Evolutionary conservation across 2,329 filamentous ascomycete genomes (phyloP).

Genomic region (Fusarium sp.): DNA sequence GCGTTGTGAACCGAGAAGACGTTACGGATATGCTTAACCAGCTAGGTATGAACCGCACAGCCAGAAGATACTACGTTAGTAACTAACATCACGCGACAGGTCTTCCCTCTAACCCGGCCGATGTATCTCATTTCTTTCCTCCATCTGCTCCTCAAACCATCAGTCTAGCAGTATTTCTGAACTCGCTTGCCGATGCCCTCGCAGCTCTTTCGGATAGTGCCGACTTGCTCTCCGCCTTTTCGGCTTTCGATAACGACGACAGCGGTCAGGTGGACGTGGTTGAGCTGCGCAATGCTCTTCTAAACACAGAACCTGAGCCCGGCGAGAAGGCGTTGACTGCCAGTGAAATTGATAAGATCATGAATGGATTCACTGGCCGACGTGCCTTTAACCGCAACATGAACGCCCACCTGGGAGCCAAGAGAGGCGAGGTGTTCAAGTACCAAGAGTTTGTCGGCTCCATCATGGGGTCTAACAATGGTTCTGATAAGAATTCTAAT

Average conservation of each 20-base stretch:
- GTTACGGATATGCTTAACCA: slow-evolving; percentile 89
- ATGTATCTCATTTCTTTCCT: slow-evolving; percentile 86
- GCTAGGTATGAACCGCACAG: slow-evolving; percentile 66
- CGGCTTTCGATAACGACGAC: slow-evolving; percentile 95
- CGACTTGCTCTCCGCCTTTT: slow-evolving; percentile 90
- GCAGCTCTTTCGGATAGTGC: slow-evolving; percentile 78
- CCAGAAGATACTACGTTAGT: not conserved
- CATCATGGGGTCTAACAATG: slow-evolving; percentile 66
- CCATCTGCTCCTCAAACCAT: slow-evolving; percentile 77
- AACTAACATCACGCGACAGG: slow-evolving; percentile 60
- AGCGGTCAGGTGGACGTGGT: slow-evolving; percentile 89
- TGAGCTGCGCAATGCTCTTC: slow-evolving; percentile 83
- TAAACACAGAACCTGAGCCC: slow-evolving; percentile 83
- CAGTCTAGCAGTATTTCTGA: slow-evolving; percentile 86
- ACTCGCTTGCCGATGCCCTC: slow-evolving; percentile 80
- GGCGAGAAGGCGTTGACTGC: slow-evolving; percentile 74
- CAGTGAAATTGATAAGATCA: slow-evolving; percentile 85
- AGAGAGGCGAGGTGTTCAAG: slow-evolving; percentile 88
- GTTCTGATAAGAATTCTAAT: slow-evolving; percentile 50
- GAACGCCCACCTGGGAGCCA: slow-evolving; percentile 63
- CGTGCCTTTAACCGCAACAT: slow-evolving; percentile 80
- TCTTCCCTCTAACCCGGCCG: slow-evolving; percentile 76
- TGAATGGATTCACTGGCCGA: slow-evolving; percentile 85
- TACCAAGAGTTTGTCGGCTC: slow-evolving; percentile 92
- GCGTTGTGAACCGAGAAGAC: slow-evolving; percentile 82